Percentiles rank a stretch among this genome's conserved stretches.
phyloP scores from a whole-genome alignment of 352 stramenopile genomes.

The Phytophthora fragariae region DNA sequence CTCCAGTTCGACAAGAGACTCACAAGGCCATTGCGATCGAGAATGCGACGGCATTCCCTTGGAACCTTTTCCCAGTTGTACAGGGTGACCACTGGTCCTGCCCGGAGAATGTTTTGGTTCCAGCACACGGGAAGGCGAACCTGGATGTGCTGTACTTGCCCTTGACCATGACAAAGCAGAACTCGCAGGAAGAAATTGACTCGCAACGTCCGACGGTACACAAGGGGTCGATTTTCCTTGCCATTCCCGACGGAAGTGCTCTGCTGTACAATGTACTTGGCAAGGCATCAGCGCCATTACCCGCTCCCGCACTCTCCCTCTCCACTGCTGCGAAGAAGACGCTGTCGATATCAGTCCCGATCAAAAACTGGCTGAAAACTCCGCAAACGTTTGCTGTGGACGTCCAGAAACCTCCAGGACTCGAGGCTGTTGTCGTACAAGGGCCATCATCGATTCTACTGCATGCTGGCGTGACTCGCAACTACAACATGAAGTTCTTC shows the following conservation, averaged over 20 bases:
- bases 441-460: conserved; percentile 78
- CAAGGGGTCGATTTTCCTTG: conserved; percentile 89
- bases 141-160: conserved; percentile 84
- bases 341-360: conserved; percentile 65
- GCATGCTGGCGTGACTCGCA: conserved; percentile 55
- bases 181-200: conserved; percentile 29
- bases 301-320: conserved; percentile 47
- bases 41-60: conserved; percentile 84
- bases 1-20: conserved; percentile 72
- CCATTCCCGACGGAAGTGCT: conserved; percentile 90
- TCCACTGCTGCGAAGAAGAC: conserved; percentile 85
- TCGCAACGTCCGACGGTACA: conserved; percentile 57
- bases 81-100: conserved; percentile 90
- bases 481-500: conserved; percentile 91
- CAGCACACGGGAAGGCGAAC: conserved; percentile 65
- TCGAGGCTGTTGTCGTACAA: conserved; percentile 64
- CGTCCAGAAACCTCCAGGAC: conserved; percentile 51
- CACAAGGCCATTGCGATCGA: conserved; percentile 75
- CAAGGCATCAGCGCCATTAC: conserved; percentile 65
- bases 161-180: conserved; percentile 83
- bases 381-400: conserved; percentile 84
- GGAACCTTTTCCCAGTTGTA: conserved; percentile 90
- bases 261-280: conserved; percentile 90
- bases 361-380: conserved; percentile 91
- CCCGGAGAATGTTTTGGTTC: conserved; percentile 82